Percentiles rank a stretch among this genome's conserved stretches.
phyloP scores from a whole-genome alignment of 73 alveolate genomes.

The Paramecium sexaurelia region DNA sequence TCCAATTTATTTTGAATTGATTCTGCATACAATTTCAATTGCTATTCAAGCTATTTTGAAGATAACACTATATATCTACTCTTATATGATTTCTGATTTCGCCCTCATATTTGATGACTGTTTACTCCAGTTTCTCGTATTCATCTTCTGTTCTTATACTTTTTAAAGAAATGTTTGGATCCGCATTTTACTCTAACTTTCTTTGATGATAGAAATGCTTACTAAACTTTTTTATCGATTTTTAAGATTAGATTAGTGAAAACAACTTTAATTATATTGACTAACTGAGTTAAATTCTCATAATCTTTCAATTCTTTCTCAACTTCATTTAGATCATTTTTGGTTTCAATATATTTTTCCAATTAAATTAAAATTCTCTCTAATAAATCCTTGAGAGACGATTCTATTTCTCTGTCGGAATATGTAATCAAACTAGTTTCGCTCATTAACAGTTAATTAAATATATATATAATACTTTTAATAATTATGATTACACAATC shows the following conservation, averaged over 20 bases:
- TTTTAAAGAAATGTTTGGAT: background rate
- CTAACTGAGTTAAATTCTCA: background rate
- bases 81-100: slow-evolving; percentile 49
- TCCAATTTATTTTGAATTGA: slow-evolving; percentile 33
- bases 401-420: slow-evolving; percentile 33
- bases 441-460: background rate
- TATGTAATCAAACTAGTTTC: background rate
- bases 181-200: background rate
- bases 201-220: background rate
- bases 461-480: background rate
- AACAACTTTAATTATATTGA: slow-evolving; percentile 19
- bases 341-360: slow-evolving; percentile 38
- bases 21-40: slow-evolving; percentile 48
- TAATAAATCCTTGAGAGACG: slow-evolving; percentile 8
- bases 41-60: slow-evolving; percentile 8
- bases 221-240: slow-evolving; percentile 35
- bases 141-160: slow-evolving; percentile 48
- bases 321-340: slow-evolving; percentile 26
- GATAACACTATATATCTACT: background rate
- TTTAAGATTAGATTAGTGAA: slow-evolving; percentile 22
- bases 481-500: background rate
- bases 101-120: slow-evolving; percentile 15
- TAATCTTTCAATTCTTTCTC: slow-evolving; percentile 48
- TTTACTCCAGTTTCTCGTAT: slow-evolving; percentile 36
- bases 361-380: slow-evolving; percentile 31